These are phyloP conservation scores for Candida orba DNA, from an alignment of 805 yeast genomes.

Conservation along the genomic window DNA sequence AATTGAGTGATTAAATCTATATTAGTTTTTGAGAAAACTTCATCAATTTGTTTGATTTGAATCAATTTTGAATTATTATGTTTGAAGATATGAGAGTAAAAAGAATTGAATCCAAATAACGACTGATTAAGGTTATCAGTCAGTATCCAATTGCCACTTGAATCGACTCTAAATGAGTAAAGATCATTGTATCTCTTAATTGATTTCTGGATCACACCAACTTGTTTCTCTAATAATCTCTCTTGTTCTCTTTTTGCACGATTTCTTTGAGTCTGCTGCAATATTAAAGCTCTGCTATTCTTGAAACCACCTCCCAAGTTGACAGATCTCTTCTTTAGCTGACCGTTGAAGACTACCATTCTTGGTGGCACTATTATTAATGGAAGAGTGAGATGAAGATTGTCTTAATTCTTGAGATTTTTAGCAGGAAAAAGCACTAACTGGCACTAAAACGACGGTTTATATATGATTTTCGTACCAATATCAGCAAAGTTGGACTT, in stretches of 20 bases:
- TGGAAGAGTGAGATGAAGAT: too few species aligned
- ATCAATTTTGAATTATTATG: slow-evolving; percentile 5
- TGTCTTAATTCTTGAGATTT: too few species aligned
- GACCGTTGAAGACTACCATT: slow-evolving; percentile 59
- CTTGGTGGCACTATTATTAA: background rate
- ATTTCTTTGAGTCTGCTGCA: slow-evolving; percentile 61
- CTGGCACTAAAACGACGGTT: too few species aligned
- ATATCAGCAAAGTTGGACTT: too few species aligned
- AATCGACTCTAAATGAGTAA: slow-evolving; percentile 17
- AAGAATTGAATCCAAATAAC: slow-evolving; percentile 25
- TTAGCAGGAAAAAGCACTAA: too few species aligned
- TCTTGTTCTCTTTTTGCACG: slow-evolving; percentile 57
- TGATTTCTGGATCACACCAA: slow-evolving; percentile 40
- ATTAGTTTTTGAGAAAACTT: background rate
- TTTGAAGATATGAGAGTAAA: slow-evolving; percentile 21
- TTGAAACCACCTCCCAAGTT: slow-evolving; percentile 46
- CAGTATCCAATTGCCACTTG: slow-evolving; percentile 18
- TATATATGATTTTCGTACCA: too few species aligned
- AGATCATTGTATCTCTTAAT: slow-evolving; percentile 36
- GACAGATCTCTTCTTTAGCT: slow-evolving; percentile 46
- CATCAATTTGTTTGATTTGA: slow-evolving; percentile 3
- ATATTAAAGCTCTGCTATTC: slow-evolving; percentile 33
- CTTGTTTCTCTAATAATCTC: slow-evolving; percentile 43
- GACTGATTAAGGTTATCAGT: slow-evolving; percentile 1
- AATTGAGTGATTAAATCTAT: background rate